A percentile compares a stretch with the other conserved stretches of the same genome.
Evolutionary conservation across 805 yeast genomes (phyloP).

Genomic region (Jamesozyma jinghongensis): DNA sequence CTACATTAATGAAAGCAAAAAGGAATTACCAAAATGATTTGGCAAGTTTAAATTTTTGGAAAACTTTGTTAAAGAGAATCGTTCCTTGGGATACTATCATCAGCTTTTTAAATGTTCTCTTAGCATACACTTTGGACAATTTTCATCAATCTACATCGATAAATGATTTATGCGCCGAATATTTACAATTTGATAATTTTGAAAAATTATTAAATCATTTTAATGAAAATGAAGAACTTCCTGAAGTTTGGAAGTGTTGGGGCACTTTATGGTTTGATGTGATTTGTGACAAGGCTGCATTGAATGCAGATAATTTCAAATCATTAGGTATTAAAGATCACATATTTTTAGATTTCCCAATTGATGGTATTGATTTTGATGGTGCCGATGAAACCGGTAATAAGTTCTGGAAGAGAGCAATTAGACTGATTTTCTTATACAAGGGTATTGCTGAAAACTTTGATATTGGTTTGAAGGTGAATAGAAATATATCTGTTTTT

Average conservation of each 20-base stretch:
- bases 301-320: conserved; percentile 32
- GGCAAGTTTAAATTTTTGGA: conserved; percentile 23
- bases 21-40: conserved; percentile 8
- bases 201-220: conserved; percentile 40
- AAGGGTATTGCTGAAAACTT: conserved; percentile 23
- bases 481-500: conserved; percentile 9
- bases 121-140: conserved; percentile 29
- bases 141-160: conserved; percentile 11
- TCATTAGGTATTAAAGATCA: conserved; percentile 51
- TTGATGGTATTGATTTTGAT: conserved; percentile 48
- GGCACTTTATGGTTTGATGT: conserved; percentile 74
- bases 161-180: conserved; percentile 19
- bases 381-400: conserved; percentile 29
- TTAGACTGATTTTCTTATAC: conserved; percentile 25
- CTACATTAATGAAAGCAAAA: conserved; percentile 49
- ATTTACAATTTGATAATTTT: conserved; percentile 16
- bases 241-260: conserved; percentile 81
- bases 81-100: conserved; percentile 65
- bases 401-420: conserved; percentile 29
- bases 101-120: conserved; percentile 51
- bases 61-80: conserved; percentile 35
- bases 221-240: conserved; percentile 50
- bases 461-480: conserved; percentile 11
- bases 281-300: conserved; percentile 37
- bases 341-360: conserved; percentile 52